These are phyloP conservation scores for Acer negundo DNA, from an alignment of 345 rosid species.

Conservation along the genomic window DNA sequence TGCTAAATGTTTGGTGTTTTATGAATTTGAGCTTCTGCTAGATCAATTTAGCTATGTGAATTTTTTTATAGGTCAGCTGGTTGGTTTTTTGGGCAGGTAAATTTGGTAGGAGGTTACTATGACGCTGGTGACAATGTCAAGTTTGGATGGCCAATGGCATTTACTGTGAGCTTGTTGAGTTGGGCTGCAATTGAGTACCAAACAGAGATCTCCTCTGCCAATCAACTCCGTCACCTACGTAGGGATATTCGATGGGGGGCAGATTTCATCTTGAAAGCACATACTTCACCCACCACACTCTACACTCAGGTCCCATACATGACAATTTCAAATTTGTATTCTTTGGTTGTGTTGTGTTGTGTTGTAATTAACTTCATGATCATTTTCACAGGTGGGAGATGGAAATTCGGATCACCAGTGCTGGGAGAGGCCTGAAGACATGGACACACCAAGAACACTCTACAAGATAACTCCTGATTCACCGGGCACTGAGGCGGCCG, in stretches of 20 bases:
- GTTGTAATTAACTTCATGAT: background rate
- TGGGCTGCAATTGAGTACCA: slow-evolving; percentile 74
- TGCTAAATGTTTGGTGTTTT: background rate
- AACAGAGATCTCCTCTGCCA: slow-evolving; percentile 48
- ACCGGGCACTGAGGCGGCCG: slow-evolving; percentile 77
- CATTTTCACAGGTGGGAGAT: slow-evolving; percentile 68
- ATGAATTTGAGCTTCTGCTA: no score
- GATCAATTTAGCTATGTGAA: background rate
- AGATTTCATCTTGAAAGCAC: slow-evolving; percentile 57
- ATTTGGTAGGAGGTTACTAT: slow-evolving; percentile 77
- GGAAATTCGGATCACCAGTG: slow-evolving; percentile 79
- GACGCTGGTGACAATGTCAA: slow-evolving; percentile 93
- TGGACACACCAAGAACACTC: slow-evolving; percentile 81
- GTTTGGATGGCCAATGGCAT: slow-evolving; percentile 87
- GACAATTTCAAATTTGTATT: background rate
- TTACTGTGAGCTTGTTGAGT: slow-evolving; percentile 58
- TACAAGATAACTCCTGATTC: slow-evolving; percentile 58
- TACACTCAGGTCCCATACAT: slow-evolving; percentile 65
- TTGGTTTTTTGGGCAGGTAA: slow-evolving; percentile 43
- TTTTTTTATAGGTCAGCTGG: background rate
- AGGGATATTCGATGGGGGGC: slow-evolving; percentile 75
- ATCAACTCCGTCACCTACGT: slow-evolving; percentile 50
- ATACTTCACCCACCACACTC: slow-evolving; percentile 65
- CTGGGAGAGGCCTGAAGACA: slow-evolving; percentile 95
- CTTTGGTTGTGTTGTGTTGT: background rate